Percentiles rank a stretch among this genome's conserved stretches.
phyloP scores from a whole-genome alignment of 2,329 filamentous ascomycete genomes.

The Curvularia lunata region DNA sequence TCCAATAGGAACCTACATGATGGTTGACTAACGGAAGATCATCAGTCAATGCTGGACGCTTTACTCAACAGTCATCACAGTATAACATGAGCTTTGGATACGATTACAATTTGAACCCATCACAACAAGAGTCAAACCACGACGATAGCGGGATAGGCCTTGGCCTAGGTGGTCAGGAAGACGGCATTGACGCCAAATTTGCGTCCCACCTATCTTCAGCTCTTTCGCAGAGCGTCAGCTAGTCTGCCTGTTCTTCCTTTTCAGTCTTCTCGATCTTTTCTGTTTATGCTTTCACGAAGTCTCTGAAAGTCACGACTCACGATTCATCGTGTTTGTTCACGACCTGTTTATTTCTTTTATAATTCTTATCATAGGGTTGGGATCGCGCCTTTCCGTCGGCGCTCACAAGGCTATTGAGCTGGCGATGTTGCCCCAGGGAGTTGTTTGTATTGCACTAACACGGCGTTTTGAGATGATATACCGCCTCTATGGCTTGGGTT shows the following conservation, averaged over 20 bases:
- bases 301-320: slow-evolving; percentile 19
- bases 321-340: slow-evolving; percentile 13
- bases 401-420: slow-evolving; percentile 3
- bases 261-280: slow-evolving; percentile 14
- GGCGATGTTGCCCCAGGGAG: slow-evolving; percentile 1
- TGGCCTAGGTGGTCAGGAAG: slow-evolving; percentile 44
- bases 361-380: slow-evolving; percentile 11
- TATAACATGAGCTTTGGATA: slow-evolving; percentile 46
- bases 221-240: slow-evolving; percentile 32
- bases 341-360: slow-evolving; percentile 16
- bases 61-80: slow-evolving; percentile 37
- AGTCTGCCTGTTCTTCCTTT: slow-evolving; percentile 12
- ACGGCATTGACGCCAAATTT: slow-evolving; percentile 46
- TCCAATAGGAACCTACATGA: slow-evolving; percentile 16
- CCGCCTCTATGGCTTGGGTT: slow-evolving; percentile 12
- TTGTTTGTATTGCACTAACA: slow-evolving; percentile 4
- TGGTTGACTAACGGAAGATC: slow-evolving; percentile 47
- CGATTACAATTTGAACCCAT: slow-evolving; percentile 39
- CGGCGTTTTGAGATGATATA: slow-evolving; percentile 15
- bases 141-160: slow-evolving; percentile 47
- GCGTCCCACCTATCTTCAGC: slow-evolving; percentile 33
- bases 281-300: slow-evolving; percentile 12
- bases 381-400: slow-evolving; percentile 3
- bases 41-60: slow-evolving; percentile 44
- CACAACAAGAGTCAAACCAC: slow-evolving; percentile 42